Percentiles rank a stretch among this genome's conserved stretches.
These are phyloP conservation scores for Datura wrightii DNA, from an alignment of 257 asterid genomes.

Conservation along the genomic window DNA sequence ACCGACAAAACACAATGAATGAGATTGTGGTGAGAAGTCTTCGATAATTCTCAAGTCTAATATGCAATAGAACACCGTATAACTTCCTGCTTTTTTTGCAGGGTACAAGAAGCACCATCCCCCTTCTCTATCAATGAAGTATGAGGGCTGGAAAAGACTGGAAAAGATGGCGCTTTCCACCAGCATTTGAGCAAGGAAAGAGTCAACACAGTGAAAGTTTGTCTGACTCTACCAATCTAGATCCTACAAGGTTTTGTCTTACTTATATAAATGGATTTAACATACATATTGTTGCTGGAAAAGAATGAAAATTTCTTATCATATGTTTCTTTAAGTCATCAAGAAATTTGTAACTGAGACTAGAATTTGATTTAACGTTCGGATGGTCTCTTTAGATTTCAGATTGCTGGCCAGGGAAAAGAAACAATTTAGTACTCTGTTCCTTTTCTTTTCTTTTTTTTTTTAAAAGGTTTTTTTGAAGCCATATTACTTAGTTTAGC, in stretches of 20 bases:
- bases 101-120: slow-evolving; percentile 98
- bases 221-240: slow-evolving; percentile 60
- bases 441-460: no score
- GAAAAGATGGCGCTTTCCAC: slow-evolving; percentile 94
- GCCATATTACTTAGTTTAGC: no score
- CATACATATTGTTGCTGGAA: background rate
- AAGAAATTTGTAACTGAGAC: no score
- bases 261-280: slow-evolving; percentile 8
- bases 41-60: background rate
- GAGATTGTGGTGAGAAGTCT: background rate
- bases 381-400: no score
- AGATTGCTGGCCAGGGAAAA: no score
- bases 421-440: no score
- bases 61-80: background rate
- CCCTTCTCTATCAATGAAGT: slow-evolving; percentile 81
- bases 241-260: slow-evolving; percentile 58
- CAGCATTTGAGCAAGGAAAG: slow-evolving; percentile 74
- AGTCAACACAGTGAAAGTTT: slow-evolving; percentile 72
- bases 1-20: background rate
- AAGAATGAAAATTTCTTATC: background rate
- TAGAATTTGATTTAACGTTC: no score
- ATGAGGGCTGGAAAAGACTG: slow-evolving; percentile 89
- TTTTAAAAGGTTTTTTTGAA: no score
- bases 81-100: slow-evolving; percentile 29
- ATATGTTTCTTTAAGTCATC: no score